A percentile compares a stretch with the other conserved stretches of the same genome.
Conservation (phyloP, 345 rosid genomes). For the Pistacia atlantica region DNA sequence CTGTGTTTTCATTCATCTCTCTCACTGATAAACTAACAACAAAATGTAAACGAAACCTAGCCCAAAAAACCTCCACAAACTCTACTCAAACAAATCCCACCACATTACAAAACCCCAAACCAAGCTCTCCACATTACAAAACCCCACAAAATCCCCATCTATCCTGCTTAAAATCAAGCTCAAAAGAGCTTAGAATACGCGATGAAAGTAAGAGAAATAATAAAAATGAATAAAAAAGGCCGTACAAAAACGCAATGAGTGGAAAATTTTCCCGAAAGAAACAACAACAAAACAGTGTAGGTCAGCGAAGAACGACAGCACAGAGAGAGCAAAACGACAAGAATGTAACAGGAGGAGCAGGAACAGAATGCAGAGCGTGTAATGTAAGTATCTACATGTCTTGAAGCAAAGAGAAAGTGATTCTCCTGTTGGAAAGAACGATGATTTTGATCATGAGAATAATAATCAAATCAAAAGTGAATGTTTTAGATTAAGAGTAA, state of each 20-base stretch:
- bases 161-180: slow-evolving; percentile 12
- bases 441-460: not conserved
- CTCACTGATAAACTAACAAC: slow-evolving; percentile 22
- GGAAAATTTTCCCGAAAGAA: not conserved
- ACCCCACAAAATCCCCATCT: not conserved
- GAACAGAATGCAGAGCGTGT: not conserved
- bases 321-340: slow-evolving; percentile 3
- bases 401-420: slow-evolving; percentile 31
- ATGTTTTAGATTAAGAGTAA: too few relatives aligned
- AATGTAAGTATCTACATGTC: slow-evolving; percentile 27
- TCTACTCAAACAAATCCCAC: slow-evolving; percentile 10
- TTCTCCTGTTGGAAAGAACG: slow-evolving; percentile 13
- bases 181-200: slow-evolving; percentile 27
- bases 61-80: slow-evolving; percentile 7
- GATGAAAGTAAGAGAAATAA: slow-evolving; percentile 18
- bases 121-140: slow-evolving; percentile 13
- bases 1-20: slow-evolving; percentile 55
- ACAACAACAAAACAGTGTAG: not conserved
- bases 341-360: not conserved
- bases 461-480: too few relatives aligned
- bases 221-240: not conserved
- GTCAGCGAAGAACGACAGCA: slow-evolving; percentile 14
- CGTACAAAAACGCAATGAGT: slow-evolving; percentile 20
- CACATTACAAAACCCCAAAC: slow-evolving; percentile 13
- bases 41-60: not conserved